Conservation (phyloP, 495 filamentous ascomycete species). For the Hypoxylon perforatum region DNA sequence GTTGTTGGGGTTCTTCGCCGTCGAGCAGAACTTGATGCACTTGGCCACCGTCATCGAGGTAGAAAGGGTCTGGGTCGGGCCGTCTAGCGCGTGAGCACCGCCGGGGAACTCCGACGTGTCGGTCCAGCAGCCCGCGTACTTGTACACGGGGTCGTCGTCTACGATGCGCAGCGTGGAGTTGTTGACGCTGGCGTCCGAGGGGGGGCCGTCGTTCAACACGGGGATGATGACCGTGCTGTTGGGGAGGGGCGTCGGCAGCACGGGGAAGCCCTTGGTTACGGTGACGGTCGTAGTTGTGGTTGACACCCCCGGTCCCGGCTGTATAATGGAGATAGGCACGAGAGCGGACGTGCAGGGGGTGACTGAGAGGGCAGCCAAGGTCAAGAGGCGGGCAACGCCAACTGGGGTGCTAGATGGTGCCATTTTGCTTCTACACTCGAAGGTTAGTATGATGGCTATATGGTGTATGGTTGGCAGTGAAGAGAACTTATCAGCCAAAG, state of each 20-base stretch:
- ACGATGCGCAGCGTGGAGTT: constrained; percentile 28
- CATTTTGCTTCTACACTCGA: constrained; percentile 20
- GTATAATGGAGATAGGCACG: not conserved
- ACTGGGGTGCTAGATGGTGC: constrained; percentile 1
- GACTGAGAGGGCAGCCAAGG: not conserved
- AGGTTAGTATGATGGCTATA: too few species aligned
- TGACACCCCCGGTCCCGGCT: not conserved
- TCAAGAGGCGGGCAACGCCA: constrained; percentile 5
- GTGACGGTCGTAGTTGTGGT: not conserved
- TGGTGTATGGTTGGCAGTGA: too few species aligned
- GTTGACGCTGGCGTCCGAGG: not conserved
- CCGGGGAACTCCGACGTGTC: constrained; percentile 54
- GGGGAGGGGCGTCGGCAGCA: not conserved
- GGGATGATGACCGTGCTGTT: not conserved
- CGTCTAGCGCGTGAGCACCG: constrained; percentile 44
- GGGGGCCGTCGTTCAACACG: not conserved
- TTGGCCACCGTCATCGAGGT: constrained; percentile 54
- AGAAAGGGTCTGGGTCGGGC: constrained; percentile 40
- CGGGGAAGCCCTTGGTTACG: not conserved
- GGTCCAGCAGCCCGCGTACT: constrained; percentile 62
- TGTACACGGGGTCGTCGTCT: constrained; percentile 41
- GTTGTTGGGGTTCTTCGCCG: constrained; percentile 3
- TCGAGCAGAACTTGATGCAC: constrained; percentile 56
- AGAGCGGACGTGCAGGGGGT: not conserved
- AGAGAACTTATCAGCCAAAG: too few species aligned